phyloP scores from a whole-genome alignment of 2,329 filamentous ascomycete species.

The Myriosclerotinia curreyana region DNA sequence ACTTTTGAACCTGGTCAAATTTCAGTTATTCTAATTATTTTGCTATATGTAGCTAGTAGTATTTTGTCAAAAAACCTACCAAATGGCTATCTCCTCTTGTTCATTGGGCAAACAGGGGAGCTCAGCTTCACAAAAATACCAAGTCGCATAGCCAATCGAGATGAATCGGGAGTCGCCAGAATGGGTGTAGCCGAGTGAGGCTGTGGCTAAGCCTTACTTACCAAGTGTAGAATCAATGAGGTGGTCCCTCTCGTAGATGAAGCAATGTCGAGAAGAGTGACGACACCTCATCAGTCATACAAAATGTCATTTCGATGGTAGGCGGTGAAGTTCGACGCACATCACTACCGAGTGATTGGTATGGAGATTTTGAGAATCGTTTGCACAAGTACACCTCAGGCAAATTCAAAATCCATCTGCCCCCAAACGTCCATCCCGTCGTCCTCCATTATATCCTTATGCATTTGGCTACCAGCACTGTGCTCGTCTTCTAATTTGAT shows the following conservation, averaged over 20 bases:
- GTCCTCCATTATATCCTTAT: constrained; percentile 18
- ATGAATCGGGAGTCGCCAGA: neutral
- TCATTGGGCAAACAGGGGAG: neutral
- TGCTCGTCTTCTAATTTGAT: constrained; percentile 37
- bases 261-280: neutral
- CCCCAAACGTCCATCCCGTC: constrained; percentile 44
- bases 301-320: neutral
- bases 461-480: constrained; percentile 25
- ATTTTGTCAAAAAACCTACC: neutral
- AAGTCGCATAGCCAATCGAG: neutral
- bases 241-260: neutral
- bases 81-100: neutral
- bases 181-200: neutral
- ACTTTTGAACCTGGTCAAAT: neutral
- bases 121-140: neutral
- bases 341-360: neutral
- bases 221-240: neutral
- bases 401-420: constrained; percentile 44
- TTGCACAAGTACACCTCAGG: constrained; percentile 20
- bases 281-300: neutral
- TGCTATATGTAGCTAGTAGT: too few species aligned
- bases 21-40: constrained; percentile 7
- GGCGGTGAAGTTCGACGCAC: neutral
- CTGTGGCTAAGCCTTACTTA: constrained; percentile 12
- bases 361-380: neutral